Conservation (phyloP, 176 grass and related monocot genomes). For the Eragrostis nindensis region DNA sequence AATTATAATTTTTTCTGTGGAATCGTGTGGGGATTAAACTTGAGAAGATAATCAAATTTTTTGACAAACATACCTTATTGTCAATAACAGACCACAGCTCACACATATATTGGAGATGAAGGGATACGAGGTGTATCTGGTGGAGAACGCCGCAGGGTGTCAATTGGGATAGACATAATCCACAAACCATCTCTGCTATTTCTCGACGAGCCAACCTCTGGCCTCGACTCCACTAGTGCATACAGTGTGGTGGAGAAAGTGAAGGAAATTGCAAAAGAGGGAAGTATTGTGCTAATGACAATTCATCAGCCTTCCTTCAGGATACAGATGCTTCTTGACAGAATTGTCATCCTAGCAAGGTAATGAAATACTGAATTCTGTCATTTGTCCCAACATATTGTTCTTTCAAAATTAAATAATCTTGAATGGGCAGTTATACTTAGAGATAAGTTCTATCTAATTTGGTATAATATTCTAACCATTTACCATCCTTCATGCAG, state of each 20-base stretch:
- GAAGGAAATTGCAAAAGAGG: conserved; percentile 68
- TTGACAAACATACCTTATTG: background rate
- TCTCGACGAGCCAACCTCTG: conserved; percentile 75
- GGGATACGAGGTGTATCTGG: conserved; percentile 65
- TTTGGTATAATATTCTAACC: conserved; percentile 19
- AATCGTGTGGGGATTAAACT: background rate
- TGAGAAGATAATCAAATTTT: background rate
- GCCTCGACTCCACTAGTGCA: conserved; percentile 77
- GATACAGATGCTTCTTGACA: conserved; percentile 85
- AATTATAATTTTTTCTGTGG: background rate
- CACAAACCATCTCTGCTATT: conserved; percentile 70
- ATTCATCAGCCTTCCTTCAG: conserved; percentile 93
- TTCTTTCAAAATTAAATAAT: background rate
- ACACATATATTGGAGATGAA: conserved; percentile 77
- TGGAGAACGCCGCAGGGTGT: conserved; percentile 66
- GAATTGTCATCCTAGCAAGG: conserved; percentile 77
- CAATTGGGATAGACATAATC: conserved; percentile 71
- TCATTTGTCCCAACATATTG: background rate
- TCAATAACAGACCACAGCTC: conserved; percentile 61
- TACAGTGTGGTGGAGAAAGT: conserved; percentile 75
- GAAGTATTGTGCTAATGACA: conserved; percentile 84
- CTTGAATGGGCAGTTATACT: background rate
- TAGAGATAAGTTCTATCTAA: background rate
- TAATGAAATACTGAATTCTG: conserved; percentile 14
- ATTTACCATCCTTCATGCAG: conserved; percentile 38